These are phyloP conservation scores for Saccharomyces kudriavzevii DNA, from an alignment of 805 yeast genomes.

Conservation along the genomic window DNA sequence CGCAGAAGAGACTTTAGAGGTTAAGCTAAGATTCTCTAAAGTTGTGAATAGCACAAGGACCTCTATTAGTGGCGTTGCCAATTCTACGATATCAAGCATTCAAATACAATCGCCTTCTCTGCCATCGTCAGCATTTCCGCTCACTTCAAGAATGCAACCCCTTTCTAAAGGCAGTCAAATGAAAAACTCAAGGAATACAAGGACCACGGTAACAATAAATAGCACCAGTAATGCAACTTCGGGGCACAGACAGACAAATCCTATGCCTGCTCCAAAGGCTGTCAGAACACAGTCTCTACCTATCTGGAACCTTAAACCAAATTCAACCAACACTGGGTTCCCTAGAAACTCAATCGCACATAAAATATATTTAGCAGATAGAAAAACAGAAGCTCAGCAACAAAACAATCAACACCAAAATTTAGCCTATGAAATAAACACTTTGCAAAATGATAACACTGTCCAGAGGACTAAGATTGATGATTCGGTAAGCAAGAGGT, in stretches of 20 bases:
- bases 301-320: constrained; percentile 25
- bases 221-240: neutral
- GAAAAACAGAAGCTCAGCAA: constrained; percentile 19
- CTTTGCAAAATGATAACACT: constrained; percentile 23
- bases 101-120: neutral
- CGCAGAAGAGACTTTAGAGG: constrained; percentile 25
- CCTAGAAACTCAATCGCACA: constrained; percentile 29
- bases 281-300: constrained; percentile 40
- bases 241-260: constrained; percentile 31
- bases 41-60: constrained; percentile 10
- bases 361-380: constrained; percentile 28
- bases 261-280: constrained; percentile 41
- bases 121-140: neutral
- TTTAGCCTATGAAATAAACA: constrained; percentile 16
- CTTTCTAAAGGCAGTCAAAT: constrained; percentile 1
- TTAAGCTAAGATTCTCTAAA: constrained; percentile 27
- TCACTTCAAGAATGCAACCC: neutral
- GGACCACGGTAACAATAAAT: neutral
- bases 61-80: neutral
- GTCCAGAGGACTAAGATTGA: constrained; percentile 20
- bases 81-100: constrained; percentile 1
- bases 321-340: constrained; percentile 11
- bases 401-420: constrained; percentile 5
- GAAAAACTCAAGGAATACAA: constrained; percentile 1
- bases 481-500: constrained; percentile 28